These are phyloP conservation scores for Diaporthe citri DNA, from an alignment of 2,329 filamentous ascomycete genomes.

Conservation along the genomic window DNA sequence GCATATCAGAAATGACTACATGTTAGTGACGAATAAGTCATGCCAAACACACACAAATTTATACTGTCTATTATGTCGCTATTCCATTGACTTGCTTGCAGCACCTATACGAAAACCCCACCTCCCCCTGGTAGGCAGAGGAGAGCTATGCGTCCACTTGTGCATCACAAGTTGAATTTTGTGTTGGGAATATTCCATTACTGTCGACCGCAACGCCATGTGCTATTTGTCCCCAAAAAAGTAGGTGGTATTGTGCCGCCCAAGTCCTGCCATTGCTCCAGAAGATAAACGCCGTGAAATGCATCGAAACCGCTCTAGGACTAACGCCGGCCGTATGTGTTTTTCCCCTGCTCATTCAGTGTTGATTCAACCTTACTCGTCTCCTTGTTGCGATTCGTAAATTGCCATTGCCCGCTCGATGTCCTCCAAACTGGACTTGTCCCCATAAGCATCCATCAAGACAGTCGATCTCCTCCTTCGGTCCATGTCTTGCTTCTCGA, in stretches of 20 bases:
- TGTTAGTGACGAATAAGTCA: too few species aligned
- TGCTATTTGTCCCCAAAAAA: not conserved
- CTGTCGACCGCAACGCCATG: not conserved
- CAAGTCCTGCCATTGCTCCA: not conserved
- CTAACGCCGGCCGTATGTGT: not conserved
- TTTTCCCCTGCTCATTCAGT: not conserved
- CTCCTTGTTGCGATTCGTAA: slow-evolving; percentile 54
- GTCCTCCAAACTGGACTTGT: slow-evolving; percentile 61
- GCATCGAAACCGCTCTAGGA: not conserved
- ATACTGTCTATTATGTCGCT: too few species aligned
- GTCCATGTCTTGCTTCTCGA: slow-evolving; percentile 29
- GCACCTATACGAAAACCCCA: too few species aligned
- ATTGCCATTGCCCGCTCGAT: slow-evolving; percentile 61
- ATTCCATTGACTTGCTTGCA: too few species aligned
- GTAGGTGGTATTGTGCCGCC: not conserved
- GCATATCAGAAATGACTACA: too few species aligned
- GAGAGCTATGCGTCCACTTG: too few species aligned
- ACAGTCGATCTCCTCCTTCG: slow-evolving; percentile 52
- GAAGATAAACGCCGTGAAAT: slow-evolving; percentile 16
- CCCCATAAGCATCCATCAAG: slow-evolving; percentile 64
- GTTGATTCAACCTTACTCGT: not conserved
- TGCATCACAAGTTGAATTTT: not conserved
- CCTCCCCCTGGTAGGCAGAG: too few species aligned
- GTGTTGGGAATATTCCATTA: not conserved
- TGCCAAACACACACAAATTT: too few species aligned